Evolutionary conservation across 73 alveolate species (phyloP), one percentile per base, ranked within the genome.

Genomic region (Paramecium caudatum): DNA sequence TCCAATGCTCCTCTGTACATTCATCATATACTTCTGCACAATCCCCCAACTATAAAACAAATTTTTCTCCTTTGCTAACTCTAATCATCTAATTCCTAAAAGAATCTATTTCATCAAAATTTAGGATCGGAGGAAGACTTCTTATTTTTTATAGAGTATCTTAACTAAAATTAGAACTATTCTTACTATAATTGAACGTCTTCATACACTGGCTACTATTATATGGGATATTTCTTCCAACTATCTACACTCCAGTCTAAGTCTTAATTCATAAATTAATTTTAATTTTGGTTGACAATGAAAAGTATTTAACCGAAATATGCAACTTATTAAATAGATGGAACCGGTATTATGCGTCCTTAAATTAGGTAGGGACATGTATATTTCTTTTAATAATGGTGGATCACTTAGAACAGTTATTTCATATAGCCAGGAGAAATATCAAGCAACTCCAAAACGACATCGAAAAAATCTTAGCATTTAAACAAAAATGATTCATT

Each of bases 21-120:
- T 91, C 95, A 15, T 80, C 82, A 74, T 82, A 91, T 33, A 82
- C 50, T 43, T 91, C 95, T 17, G 95, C 90, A 62, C 95, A 91
- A 61, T 91, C 95, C 4, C 95, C 95, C 37, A 63, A 46, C 16
- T 82, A 80, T 0, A 91, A 30, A 46, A 65, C 50, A 36, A 65
- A 30, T 65, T 65, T 65, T 15, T 65, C 47, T 12, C 83, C 83
- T 55, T 55, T 55, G n/a, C 80, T 55, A 19, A 55, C 80, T 55
- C 80, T 21, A 19, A 55, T 55, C 80, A 55, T 55, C 30, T 55
- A 5, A 55, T 55, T 55, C 17, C 30, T 55, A 43, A 55, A 55
- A 55, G 45, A 4, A 55, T 55, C 30, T 23, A 55, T 55, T 1
- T 55, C 80, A 4, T 55, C 80, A 55, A 55, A 55, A 55, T 55